Percentiles rank a stretch among this genome's conserved stretches.
phyloP scores from a whole-genome alignment of 352 stramenopile species.

The Phytophthora sojae region DNA sequence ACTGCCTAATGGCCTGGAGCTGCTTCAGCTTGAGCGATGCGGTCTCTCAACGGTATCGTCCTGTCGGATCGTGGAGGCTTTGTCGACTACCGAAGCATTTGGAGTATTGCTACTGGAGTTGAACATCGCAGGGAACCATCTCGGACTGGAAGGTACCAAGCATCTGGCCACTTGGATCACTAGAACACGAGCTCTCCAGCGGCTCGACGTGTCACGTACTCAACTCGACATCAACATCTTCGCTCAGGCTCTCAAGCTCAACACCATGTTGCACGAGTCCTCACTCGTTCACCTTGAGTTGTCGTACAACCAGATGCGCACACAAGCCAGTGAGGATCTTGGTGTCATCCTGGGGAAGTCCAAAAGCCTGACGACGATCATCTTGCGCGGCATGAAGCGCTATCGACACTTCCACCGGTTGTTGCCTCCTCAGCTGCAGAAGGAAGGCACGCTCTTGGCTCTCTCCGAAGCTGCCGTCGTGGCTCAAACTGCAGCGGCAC shows the following conservation, averaged over 20 bases:
- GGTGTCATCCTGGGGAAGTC: slow-evolving; percentile 73
- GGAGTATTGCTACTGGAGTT: slow-evolving; percentile 56
- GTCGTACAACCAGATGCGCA: slow-evolving; percentile 74
- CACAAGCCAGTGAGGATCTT: slow-evolving; percentile 56
- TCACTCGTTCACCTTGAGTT: slow-evolving; percentile 67
- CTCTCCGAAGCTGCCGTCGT: slow-evolving; percentile 34
- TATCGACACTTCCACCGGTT: slow-evolving; percentile 37
- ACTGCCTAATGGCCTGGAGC: slow-evolving; percentile 52
- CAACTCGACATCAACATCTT: slow-evolving; percentile 64
- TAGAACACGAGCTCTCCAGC: slow-evolving; percentile 58
- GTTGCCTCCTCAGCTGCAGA: slow-evolving; percentile 29
- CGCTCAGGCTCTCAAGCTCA: slow-evolving; percentile 64
- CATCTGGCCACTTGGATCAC: slow-evolving; percentile 64
- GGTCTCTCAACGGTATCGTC: slow-evolving; percentile 41
- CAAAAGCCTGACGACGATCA: slow-evolving; percentile 62
- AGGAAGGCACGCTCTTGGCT: slow-evolving; percentile 30
- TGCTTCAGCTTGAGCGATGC: slow-evolving; percentile 71
- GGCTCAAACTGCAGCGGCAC: slow-evolving; percentile 30
- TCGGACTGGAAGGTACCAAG: slow-evolving; percentile 54
- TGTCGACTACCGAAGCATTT: slow-evolving; percentile 62
- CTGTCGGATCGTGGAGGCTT: slow-evolving; percentile 44
- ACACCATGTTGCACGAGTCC: slow-evolving; percentile 72
- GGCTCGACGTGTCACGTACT: slow-evolving; percentile 69
- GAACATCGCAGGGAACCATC: slow-evolving; percentile 70
- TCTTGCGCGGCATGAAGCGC: slow-evolving; percentile 68